phyloP scores from a whole-genome alignment of 139 green algal genomes.

The Chlamydomonas applanata region DNA sequence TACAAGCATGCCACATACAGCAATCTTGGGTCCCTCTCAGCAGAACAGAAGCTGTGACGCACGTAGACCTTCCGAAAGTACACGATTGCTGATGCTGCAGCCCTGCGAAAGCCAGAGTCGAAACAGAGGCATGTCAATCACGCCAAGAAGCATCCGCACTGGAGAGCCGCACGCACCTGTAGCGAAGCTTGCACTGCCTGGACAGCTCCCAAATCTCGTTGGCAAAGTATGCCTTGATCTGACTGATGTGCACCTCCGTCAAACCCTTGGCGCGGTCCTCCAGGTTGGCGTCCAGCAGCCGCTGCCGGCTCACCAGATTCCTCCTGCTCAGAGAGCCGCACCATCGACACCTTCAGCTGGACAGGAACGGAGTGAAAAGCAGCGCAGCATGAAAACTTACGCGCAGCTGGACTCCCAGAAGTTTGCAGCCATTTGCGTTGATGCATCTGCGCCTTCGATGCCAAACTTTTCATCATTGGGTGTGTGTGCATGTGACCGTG shows the following conservation, averaged over 20 bases:
- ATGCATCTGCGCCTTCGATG: no score
- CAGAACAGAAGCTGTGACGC: slow-evolving; percentile 36
- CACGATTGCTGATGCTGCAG: slow-evolving; percentile 55
- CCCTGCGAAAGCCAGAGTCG: slow-evolving; percentile 18
- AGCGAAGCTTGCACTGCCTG: slow-evolving; percentile 31
- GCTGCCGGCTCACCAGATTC: no score
- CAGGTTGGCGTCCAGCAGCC: no score
- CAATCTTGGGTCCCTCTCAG: slow-evolving; percentile 59
- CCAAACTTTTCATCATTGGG: no score
- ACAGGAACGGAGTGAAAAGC: no score
- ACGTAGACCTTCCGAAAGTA: slow-evolving; percentile 71
- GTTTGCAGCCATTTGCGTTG: no score
- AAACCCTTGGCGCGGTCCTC: slow-evolving; percentile 26
- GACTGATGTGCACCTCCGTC: slow-evolving; percentile 46
- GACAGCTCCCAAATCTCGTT: slow-evolving; percentile 53
- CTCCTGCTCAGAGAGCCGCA: no score
- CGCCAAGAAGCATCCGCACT: background rate
- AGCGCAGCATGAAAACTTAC: no score
- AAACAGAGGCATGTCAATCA: background rate
- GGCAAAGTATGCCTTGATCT: slow-evolving; percentile 56
- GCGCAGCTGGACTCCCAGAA: no score
- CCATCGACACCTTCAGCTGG: no score
- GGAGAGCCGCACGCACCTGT: background rate
- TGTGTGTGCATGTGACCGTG: no score
- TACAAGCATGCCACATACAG: slow-evolving; percentile 73